Conservation (phyloP, 345 rosid species). For the Hypericum androsaemum region DNA sequence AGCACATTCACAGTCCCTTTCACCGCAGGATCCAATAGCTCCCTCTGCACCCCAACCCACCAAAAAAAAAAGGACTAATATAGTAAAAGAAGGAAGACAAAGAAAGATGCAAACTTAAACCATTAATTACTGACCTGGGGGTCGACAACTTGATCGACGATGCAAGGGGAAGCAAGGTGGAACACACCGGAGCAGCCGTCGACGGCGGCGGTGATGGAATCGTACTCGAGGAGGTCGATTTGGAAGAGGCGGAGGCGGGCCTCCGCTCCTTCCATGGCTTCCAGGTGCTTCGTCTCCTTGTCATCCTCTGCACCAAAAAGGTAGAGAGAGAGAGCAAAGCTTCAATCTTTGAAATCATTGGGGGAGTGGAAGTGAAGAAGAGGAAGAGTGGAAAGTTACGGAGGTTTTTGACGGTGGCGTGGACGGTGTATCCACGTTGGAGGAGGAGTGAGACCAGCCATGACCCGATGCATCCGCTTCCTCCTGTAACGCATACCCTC, state of each 20-base stretch:
- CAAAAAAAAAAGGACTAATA: background rate
- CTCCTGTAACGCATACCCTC: conserved; percentile 82
- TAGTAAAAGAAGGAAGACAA: background rate
- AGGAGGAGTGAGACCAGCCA: conserved; percentile 77
- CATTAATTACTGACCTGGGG: conserved; percentile 44
- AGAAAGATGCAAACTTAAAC: background rate
- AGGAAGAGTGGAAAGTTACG: conserved; percentile 24
- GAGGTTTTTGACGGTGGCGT: conserved; percentile 73
- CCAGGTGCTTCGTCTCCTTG: conserved; percentile 71
- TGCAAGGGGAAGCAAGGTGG: conserved; percentile 93
- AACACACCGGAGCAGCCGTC: conserved; percentile 69
- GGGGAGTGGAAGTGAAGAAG: background rate
- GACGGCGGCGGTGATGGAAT: conserved; percentile 51
- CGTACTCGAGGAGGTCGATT: conserved; percentile 76
- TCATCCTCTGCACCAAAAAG: conserved; percentile 40
- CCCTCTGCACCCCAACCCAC: conserved; percentile 30
- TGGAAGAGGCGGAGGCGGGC: conserved; percentile 73
- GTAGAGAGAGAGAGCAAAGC: background rate
- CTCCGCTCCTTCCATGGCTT: conserved; percentile 65
- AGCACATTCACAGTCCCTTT: conserved; percentile 75
- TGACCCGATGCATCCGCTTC: conserved; percentile 89
- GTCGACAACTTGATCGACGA: conserved; percentile 56
- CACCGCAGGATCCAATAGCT: conserved; percentile 78
- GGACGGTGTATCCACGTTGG: conserved; percentile 66
- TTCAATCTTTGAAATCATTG: no score